Evolutionary conservation across 176 grass and related monocot species (phyloP).

Genomic region (Dactylis glomerata): DNA sequence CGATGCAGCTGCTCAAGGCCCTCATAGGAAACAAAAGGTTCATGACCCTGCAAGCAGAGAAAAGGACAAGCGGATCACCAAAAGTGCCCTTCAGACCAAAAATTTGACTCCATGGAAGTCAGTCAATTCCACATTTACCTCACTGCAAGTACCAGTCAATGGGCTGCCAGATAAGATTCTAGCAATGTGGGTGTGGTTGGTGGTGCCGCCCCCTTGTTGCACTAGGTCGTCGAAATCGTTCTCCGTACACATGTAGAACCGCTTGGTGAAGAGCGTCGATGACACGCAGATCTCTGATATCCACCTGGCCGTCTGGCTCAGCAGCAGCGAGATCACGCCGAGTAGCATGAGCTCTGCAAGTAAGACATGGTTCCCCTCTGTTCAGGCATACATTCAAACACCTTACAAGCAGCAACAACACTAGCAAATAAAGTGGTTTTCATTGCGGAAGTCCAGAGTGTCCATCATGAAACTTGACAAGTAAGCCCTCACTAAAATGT

Average conservation of each 20-base stretch:
- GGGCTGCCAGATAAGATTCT: constrained; percentile 29
- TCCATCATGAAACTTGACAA: neutral
- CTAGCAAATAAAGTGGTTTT: neutral
- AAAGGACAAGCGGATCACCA: neutral
- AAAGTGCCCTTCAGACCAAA: neutral
- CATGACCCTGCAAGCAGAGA: constrained; percentile 63
- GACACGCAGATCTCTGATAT: constrained; percentile 92
- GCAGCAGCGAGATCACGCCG: constrained; percentile 85
- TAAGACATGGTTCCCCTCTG: neutral
- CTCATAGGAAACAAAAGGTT: constrained; percentile 89
- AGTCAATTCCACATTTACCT: constrained; percentile 38
- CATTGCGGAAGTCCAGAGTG: neutral
- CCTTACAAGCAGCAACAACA: neutral
- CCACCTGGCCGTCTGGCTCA: constrained; percentile 81
- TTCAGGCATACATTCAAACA: constrained; percentile 31
- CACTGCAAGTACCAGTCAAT: constrained; percentile 37
- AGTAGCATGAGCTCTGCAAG: constrained; percentile 85
- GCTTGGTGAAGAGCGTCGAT: constrained; percentile 59
- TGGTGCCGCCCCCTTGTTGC: no score
- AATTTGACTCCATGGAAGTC: neutral
- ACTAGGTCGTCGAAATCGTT: constrained; percentile 40
- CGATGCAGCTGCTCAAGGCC: constrained; percentile 89
- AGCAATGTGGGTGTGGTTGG: constrained; percentile 41
- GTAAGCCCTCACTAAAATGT: neutral
- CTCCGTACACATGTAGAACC: constrained; percentile 81